phyloP scores from a whole-genome alignment of 1,284 basidiomycete genomes.

The Ceratobasidium sp. region DNA sequence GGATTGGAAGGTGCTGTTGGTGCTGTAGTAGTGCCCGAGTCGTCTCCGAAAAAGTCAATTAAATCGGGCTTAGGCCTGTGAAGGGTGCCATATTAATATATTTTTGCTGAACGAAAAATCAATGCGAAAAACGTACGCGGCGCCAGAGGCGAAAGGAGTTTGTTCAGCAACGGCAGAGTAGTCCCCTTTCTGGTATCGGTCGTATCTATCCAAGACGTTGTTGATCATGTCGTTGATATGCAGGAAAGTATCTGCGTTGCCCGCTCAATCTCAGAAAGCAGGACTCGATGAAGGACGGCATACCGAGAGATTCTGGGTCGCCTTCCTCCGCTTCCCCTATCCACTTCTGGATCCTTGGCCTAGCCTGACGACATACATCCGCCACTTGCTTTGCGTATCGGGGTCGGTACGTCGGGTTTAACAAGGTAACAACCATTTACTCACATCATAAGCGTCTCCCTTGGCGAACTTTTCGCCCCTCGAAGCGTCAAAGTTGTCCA shows the following conservation, averaged over 20 bases:
- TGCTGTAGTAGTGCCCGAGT: constrained; percentile 49
- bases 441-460: constrained; percentile 93
- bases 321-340: constrained; percentile 90
- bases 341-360: constrained; percentile 98
- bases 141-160: constrained; percentile 65
- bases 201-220: constrained; percentile 87
- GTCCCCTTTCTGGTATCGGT: constrained; percentile 92
- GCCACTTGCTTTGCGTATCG: constrained; percentile 81
- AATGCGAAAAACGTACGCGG: constrained; percentile 50
- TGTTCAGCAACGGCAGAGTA: constrained; percentile 73
- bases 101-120: not conserved
- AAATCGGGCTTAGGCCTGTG: constrained; percentile 60
- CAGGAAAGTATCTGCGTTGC: constrained; percentile 80
- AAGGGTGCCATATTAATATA: constrained; percentile 51
- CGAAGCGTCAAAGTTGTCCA: constrained; percentile 86
- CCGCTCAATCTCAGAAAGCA: not conserved
- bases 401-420: constrained; percentile 18
- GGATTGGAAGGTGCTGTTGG: constrained; percentile 46
- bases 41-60: constrained; percentile 76
- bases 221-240: constrained; percentile 99
- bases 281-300: constrained; percentile 49
- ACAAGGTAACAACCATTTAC: constrained; percentile 52
- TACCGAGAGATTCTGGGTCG: constrained; percentile 89
- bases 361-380: constrained; percentile 79
- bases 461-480: constrained; percentile 78